A percentile compares a stretch with the other conserved stretches of the same genome.
Evolutionary conservation across 2,329 filamentous ascomycete genomes (phyloP).

Genomic region (Monosporascus sp.): DNA sequence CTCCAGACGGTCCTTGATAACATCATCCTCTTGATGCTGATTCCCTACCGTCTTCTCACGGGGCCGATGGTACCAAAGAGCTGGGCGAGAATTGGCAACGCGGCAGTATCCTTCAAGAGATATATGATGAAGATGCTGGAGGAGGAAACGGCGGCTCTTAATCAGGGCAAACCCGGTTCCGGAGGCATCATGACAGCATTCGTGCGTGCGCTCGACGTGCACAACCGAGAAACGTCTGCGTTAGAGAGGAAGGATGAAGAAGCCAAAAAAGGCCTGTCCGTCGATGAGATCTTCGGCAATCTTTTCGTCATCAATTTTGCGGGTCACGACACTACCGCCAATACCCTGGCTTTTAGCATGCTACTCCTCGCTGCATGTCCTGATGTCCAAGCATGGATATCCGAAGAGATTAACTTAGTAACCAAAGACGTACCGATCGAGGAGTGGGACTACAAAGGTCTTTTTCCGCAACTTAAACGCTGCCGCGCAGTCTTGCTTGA

Average conservation of each 20-base stretch:
- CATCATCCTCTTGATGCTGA: conserved; percentile 19
- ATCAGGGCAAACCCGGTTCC: conserved; percentile 14
- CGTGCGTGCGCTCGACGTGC: conserved; percentile 13
- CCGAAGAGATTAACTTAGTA: conserved; percentile 8
- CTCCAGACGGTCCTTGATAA: conserved; percentile 22
- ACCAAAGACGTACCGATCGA: conserved; percentile 1
- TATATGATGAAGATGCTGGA: conserved; percentile 20
- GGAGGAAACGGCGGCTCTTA: conserved; percentile 12
- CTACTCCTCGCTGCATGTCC: conserved; percentile 16
- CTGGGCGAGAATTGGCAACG: conserved; percentile 12
- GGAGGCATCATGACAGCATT: conserved; percentile 18
- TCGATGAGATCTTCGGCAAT: conserved; percentile 20
- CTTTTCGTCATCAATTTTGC: conserved; percentile 26
- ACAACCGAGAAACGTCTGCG: not conserved
- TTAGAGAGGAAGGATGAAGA: not conserved
- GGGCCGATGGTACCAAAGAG: conserved; percentile 7
- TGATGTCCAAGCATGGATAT: conserved; percentile 10
- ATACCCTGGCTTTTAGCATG: conserved; percentile 14
- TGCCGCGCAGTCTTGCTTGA: conserved; percentile 16
- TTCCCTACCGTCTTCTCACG: conserved; percentile 7
- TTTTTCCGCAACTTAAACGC: conserved; percentile 16
- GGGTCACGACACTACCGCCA: conserved; percentile 24
- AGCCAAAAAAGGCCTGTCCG: conserved; percentile 11
- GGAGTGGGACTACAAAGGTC: conserved; percentile 11
- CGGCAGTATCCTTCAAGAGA: conserved; percentile 13